Percentiles rank a stretch among this genome's conserved stretches.
Conservation (phyloP, 352 stramenopile genomes). For the Pythium apleroticum region DNA sequence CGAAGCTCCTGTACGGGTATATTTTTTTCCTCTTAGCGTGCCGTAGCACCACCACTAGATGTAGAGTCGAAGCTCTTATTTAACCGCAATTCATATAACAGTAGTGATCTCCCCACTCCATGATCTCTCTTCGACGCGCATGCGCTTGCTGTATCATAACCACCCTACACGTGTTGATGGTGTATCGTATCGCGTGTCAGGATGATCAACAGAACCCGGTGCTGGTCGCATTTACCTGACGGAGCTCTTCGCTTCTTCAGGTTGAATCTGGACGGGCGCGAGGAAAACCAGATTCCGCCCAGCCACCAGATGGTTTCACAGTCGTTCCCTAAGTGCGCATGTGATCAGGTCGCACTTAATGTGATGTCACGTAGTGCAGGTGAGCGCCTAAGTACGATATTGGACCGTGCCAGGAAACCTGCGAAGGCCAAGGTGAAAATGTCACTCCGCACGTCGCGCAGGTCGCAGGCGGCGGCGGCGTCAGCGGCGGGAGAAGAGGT, state of each 20-base stretch:
- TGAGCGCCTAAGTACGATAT: conserved; percentile 13
- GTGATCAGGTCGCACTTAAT: conserved; percentile 12
- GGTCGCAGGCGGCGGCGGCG: conserved; percentile 31
- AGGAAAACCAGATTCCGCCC: neutral
- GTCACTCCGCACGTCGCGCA: conserved; percentile 47
- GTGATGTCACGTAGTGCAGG: neutral
- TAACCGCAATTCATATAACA: conserved; percentile 22
- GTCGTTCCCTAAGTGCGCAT: neutral
- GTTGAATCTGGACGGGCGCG: conserved; percentile 3
- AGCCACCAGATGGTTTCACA: neutral
- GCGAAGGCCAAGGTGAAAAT: conserved; percentile 26
- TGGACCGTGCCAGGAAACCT: too few relatives aligned
- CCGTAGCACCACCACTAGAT: conserved; percentile 14
- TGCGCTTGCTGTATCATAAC: too few relatives aligned
- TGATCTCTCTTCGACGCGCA: neutral
- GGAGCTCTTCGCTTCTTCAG: neutral
- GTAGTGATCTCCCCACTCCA: neutral
- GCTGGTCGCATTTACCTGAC: neutral
- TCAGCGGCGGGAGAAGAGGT: conserved; percentile 24
- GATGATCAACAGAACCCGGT: neutral
- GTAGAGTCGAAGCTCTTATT: conserved; percentile 28
- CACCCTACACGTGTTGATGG: too few relatives aligned
- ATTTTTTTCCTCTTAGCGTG: conserved; percentile 14
- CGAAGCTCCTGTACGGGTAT: conserved; percentile 1
- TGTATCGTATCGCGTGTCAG: neutral